phyloP scores from a whole-genome alignment of 352 stramenopile genomes.

The Globisporangium nagaii region DNA sequence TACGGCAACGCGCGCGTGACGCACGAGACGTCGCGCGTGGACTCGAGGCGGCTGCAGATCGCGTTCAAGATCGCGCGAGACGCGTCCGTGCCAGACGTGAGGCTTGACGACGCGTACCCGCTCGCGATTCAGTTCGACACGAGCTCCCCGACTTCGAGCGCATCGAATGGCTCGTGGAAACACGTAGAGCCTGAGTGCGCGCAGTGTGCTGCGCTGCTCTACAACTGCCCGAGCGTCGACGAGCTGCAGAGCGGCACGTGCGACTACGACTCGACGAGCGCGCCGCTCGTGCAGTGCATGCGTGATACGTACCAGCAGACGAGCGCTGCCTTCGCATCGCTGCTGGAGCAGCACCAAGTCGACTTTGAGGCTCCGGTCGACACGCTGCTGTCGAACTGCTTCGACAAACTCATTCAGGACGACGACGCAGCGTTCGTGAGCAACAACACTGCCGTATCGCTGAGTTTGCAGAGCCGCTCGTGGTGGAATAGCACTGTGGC shows the following conservation, averaged over 20 bases:
- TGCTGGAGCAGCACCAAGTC: neutral
- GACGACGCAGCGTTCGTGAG: neutral
- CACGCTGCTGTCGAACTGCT: neutral
- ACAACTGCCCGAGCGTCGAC: conserved; percentile 9
- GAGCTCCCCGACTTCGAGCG: neutral
- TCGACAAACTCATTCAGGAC: neutral
- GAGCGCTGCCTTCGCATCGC: neutral
- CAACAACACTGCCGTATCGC: neutral
- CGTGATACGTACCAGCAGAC: neutral
- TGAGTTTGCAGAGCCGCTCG: neutral
- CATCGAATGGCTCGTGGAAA: neutral
- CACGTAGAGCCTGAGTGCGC: conserved; percentile 1
- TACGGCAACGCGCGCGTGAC: conserved; percentile 24
- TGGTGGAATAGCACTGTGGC: conserved; percentile 12
- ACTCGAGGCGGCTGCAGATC: conserved; percentile 10
- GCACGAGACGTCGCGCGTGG: conserved; percentile 6
- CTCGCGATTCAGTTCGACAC: neutral
- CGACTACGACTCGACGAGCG: conserved; percentile 2
- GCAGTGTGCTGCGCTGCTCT: conserved; percentile 2
- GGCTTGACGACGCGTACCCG: conserved; percentile 16
- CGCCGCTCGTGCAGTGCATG: conserved; percentile 2
- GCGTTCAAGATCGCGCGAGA: conserved; percentile 13
- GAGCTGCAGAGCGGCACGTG: conserved; percentile 4
- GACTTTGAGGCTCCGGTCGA: neutral
- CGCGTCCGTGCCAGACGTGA: conserved; percentile 6